These are phyloP conservation scores for Flaveria linearis DNA, from an alignment of 129 eudicot species.

Conservation along the genomic window DNA sequence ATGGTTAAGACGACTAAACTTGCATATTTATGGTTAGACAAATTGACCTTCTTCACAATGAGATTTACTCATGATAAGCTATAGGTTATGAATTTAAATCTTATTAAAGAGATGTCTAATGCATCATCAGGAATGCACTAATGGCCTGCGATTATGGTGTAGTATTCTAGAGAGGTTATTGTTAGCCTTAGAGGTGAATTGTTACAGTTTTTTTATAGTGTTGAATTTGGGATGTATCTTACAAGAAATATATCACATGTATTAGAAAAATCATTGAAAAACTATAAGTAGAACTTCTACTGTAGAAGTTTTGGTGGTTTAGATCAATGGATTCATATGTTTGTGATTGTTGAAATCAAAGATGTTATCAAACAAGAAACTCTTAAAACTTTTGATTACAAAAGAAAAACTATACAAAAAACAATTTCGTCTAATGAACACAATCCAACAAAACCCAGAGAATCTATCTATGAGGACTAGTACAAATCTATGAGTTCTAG, in stretches of 20 bases:
- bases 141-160: neutral
- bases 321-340: constrained; percentile 15
- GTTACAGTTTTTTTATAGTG: constrained; percentile 17
- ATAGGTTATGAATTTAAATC: neutral
- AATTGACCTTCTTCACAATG: too few relatives aligned
- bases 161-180: neutral
- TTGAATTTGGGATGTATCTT: constrained; percentile 16
- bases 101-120: neutral
- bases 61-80: neutral
- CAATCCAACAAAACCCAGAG: too few relatives aligned
- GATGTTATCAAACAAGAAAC: too few relatives aligned
- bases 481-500: too few relatives aligned
- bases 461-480: too few relatives aligned
- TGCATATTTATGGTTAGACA: constrained; percentile 44
- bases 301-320: neutral
- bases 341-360: too few relatives aligned
- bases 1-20: constrained; percentile 77
- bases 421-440: too few relatives aligned
- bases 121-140: neutral
- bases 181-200: constrained; percentile 3
- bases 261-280: constrained; percentile 6
- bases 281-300: too few relatives aligned
- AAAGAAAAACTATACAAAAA: too few relatives aligned
- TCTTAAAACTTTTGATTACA: too few relatives aligned
- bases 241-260: constrained; percentile 19